phyloP scores from a whole-genome alignment of 331 rosid species.

The Malus hybrid region DNA sequence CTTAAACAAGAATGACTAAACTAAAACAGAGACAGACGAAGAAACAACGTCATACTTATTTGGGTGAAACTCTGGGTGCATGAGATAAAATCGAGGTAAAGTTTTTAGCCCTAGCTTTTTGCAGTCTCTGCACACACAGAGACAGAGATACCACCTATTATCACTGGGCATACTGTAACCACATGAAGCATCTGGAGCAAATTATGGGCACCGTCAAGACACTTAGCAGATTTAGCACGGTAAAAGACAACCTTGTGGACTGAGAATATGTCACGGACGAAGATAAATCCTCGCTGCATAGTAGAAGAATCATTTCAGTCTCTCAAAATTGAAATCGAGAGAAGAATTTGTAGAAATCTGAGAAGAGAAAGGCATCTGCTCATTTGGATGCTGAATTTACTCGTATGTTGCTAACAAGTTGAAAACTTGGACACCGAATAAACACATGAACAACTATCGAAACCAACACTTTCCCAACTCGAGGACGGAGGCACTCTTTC shows the following conservation, averaged over 20 bases:
- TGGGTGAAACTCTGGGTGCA: not conserved
- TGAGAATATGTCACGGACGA: conserved; percentile 36
- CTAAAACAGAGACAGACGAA: not conserved
- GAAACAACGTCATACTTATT: not conserved
- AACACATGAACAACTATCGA: not conserved
- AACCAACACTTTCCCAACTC: not conserved
- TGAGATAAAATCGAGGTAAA: not conserved
- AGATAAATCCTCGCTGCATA: conserved; percentile 46
- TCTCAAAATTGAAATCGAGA: conserved; percentile 20
- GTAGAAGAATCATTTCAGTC: conserved; percentile 29
- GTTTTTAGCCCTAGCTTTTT: not conserved
- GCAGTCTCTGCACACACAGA: not conserved
- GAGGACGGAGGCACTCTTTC: not conserved
- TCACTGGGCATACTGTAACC: not conserved
- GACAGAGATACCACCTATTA: not conserved
- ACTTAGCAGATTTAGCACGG: conserved; percentile 28
- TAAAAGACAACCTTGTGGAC: conserved; percentile 35
- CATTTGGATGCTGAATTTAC: conserved; percentile 2
- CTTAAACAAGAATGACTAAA: not conserved
- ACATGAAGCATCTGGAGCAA: conserved; percentile 13
- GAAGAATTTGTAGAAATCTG: not conserved
- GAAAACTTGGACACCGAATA: not conserved
- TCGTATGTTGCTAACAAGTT: not conserved
- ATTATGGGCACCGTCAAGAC: conserved; percentile 18
- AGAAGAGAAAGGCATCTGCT: not conserved